Evolutionary conservation across 2,329 filamentous ascomycete species (phyloP), one percentile per base, ranked within the genome.

Genomic region (Phialophora verrucosa): DNA sequence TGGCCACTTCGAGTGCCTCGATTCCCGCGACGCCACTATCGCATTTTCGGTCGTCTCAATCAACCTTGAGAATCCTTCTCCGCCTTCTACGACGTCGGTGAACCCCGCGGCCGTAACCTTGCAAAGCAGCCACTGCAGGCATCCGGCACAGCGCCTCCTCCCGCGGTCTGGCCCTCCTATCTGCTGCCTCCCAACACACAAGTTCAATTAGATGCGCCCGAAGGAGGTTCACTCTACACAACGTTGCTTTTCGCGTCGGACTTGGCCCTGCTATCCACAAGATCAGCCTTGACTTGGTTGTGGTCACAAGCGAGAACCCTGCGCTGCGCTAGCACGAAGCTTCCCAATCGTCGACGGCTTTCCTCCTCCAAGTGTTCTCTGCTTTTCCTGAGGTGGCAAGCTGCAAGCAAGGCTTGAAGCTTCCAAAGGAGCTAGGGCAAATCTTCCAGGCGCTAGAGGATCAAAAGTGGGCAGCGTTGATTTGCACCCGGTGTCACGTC

Each of bases 91-190:
- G 6, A 38, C 53, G 31, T 67, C 62, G 67, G 58, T 61, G 57
- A 62, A 66, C 62, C 59, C 67, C 64, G 61, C 44, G 47, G 54
- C 62, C 32, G 59, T 55, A 49, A 27, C 25, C 57, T 59, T 59
- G 57, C 49, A 55, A 32, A 56, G 54, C 62, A 56, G 57, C 54
- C 63, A 61, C 68, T 67, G 65, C 65, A 69, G 65, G 68, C 68
- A 67, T 55, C 68, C 65, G 65, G 31, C 53, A 59, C 38, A 20
- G 50, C 55, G 27, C 49, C 27, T 35, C 35, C 60, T 56, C 55
- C 25, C 23, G 25, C n/a, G 29, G 29, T 32, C 29, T n/a, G 31
- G 47, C 59, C 59, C 25, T 55, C 17, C 51, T 51, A 31, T 63
- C 62, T 53, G 32, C 63, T 32, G 35, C 57, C 27, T 62, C n/a